Evolutionary conservation across 495 filamentous ascomycete species (phyloP), one percentile per base, ranked within the genome.

Genomic region (Neurospora terricola): DNA sequence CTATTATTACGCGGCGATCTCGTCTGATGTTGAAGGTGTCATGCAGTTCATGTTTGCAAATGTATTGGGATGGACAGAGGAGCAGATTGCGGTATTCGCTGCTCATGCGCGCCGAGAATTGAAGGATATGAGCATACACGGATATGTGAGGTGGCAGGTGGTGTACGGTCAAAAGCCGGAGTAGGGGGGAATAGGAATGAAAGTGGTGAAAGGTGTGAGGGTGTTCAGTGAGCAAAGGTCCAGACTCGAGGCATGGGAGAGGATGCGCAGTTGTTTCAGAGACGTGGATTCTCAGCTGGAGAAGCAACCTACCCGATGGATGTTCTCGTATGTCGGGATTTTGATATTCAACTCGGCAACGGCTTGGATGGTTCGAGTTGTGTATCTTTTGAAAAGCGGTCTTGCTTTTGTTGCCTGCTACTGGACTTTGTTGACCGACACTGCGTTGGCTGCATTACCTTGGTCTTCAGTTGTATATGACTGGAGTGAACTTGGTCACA

Each of bases 61-160:
- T 38, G 81, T 86, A 16, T 82, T 87, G 14, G 85, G 86, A 1
- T 90, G 88, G 87, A 83, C 66, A 27, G 77, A 66, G 37, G 82
- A 85, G 37, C 82, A 91, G 76, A 86, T 89, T 34, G 81, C 88
- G 75, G 83, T 84, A 5, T 80, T 90, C 68, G 80, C 89, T 7
- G 85, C 84, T 23, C 82, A 88, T 18, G 83, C 90, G 11, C 83
- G 87, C 70, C 83, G 83, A 34, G 89, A 88, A 68, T 70, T 91
- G 36, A 82, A 81, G 71, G 84, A 89, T 75, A 78, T 83, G n/a
- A 82, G 76, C 6, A 77, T 86, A 21, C 88, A 91, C 79, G 45
- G 45, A 23, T 54, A 54, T 54, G 21, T 23, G 11, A 23, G 21
- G 4, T 54, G 45, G 45, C n/a, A 54, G 45, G 45, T 54, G 21